Conservation (phyloP, 2,329 filamentous ascomycete genomes). For the Aspergillus aculeatus region DNA sequence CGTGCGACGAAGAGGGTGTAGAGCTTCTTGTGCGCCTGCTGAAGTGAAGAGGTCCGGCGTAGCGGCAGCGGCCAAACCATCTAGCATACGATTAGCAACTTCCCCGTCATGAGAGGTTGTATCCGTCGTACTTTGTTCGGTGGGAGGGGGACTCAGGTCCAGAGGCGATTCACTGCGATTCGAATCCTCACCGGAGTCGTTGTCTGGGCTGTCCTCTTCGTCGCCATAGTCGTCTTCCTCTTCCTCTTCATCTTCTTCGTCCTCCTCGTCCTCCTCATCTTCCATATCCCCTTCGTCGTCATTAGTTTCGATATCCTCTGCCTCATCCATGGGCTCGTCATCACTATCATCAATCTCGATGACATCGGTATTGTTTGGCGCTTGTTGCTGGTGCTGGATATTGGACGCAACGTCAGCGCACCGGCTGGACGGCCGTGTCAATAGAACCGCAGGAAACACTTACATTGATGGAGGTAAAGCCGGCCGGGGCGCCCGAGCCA, state of each 20-base stretch:
- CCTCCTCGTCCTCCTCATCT: slow-evolving; percentile 28
- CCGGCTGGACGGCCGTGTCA: slow-evolving; percentile 7
- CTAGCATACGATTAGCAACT: slow-evolving; percentile 16
- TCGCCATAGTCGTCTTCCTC: slow-evolving; percentile 30
- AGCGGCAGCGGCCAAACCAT: slow-evolving; percentile 17
- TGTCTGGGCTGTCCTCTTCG: slow-evolving; percentile 27
- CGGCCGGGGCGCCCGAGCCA: slow-evolving; percentile 22
- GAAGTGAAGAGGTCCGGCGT: slow-evolving; percentile 43
- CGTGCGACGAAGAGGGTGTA: slow-evolving; percentile 62
- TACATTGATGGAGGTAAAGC: slow-evolving; percentile 28
- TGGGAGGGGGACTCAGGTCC: slow-evolving; percentile 14
- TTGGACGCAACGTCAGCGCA: slow-evolving; percentile 17
- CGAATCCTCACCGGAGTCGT: slow-evolving; percentile 27
- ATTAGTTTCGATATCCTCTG: background rate
- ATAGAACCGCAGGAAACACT: slow-evolving; percentile 16
- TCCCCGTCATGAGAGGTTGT: background rate
- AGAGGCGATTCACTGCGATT: slow-evolving; percentile 29
- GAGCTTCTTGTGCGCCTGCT: slow-evolving; percentile 50
- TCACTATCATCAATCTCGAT: slow-evolving; percentile 42
- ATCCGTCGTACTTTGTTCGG: slow-evolving; percentile 19
- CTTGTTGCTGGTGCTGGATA: slow-evolving; percentile 17
- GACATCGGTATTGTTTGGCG: slow-evolving; percentile 33
- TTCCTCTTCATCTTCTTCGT: slow-evolving; percentile 28
- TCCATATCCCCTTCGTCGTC: slow-evolving; percentile 32
- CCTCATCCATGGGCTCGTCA: slow-evolving; percentile 24